A percentile compares a stretch with the other conserved stretches of the same genome.
These are phyloP conservation scores for Nicotiana knightiana DNA, from an alignment of 257 asterid genomes.

Conservation along the genomic window DNA sequence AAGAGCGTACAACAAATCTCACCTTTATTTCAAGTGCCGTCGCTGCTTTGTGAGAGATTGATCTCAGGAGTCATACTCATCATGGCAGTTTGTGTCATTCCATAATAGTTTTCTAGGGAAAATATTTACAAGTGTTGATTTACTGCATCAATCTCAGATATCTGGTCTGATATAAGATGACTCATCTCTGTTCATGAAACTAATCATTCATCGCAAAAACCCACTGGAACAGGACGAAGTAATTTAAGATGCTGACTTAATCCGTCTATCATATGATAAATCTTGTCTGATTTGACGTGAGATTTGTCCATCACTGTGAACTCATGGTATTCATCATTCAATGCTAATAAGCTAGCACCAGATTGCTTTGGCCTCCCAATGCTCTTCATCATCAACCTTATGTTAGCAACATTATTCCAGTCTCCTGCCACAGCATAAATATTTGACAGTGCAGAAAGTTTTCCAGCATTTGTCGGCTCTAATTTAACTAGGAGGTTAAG, in stretches of 20 bases:
- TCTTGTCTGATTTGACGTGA: slow-evolving; percentile 50
- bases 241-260: slow-evolving; percentile 50
- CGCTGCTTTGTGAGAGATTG: background rate
- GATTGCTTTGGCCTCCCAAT: slow-evolving; percentile 30
- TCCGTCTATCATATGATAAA: slow-evolving; percentile 47
- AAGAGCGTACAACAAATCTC: background rate
- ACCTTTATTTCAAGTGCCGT: background rate
- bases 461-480: slow-evolving; percentile 41
- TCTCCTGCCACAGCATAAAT: slow-evolving; percentile 58
- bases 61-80: background rate
- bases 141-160: background rate
- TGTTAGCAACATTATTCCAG: slow-evolving; percentile 56
- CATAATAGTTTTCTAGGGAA: background rate
- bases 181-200: background rate
- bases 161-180: background rate
- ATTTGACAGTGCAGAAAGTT: slow-evolving; percentile 42
- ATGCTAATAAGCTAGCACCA: slow-evolving; percentile 52
- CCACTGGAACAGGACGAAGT: slow-evolving; percentile 22
- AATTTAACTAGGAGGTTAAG: slow-evolving; percentile 36
- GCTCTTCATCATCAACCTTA: slow-evolving; percentile 48
- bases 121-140: background rate
- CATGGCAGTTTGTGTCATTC: background rate
- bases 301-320: slow-evolving; percentile 61
- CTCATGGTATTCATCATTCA: slow-evolving; percentile 49
- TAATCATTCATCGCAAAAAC: slow-evolving; percentile 9